A percentile compares a stretch with the other conserved stretches of the same genome.
Evolutionary conservation across 179 eudicot genomes (phyloP).

Genomic region (Monotropa hypopitys): DNA sequence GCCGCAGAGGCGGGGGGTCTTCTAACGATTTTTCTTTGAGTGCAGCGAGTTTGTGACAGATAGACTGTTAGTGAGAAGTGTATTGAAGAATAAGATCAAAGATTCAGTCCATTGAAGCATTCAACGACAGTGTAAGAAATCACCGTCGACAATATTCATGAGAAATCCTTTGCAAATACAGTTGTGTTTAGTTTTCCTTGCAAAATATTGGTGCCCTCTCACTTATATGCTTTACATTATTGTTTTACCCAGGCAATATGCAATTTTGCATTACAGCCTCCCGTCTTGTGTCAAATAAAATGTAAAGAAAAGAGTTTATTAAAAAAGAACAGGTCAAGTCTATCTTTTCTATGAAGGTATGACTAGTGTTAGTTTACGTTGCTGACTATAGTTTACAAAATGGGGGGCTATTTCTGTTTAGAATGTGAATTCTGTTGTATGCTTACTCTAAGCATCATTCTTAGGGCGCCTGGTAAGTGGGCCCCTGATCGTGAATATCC

Average conservation of each 20-base stretch:
- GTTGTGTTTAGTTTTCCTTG: not conserved
- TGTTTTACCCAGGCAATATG: not conserved
- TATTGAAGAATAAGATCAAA: too few species aligned
- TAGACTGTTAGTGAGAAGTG: too few species aligned
- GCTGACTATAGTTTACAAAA: not conserved
- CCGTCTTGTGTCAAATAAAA: not conserved
- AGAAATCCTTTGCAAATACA: not conserved
- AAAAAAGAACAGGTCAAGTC: not conserved
- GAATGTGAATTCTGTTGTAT: not conserved
- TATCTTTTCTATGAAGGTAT: not conserved
- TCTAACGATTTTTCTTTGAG: too few species aligned
- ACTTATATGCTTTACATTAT: not conserved
- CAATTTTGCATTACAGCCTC: not conserved
- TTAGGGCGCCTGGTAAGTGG: too few species aligned
- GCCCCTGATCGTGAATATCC: too few species aligned
- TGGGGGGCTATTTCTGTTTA: constrained; percentile 2
- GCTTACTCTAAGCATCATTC: too few species aligned
- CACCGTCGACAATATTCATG: too few species aligned
- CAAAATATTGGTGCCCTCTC: not conserved
- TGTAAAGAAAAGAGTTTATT: too few species aligned
- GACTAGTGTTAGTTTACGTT: not conserved
- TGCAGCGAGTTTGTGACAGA: too few species aligned
- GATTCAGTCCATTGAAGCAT: too few species aligned
- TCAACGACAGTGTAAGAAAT: too few species aligned
- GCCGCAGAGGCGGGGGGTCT: too few species aligned